A percentile compares a stretch with the other conserved stretches of the same genome.
Conservation (phyloP, 2,329 filamentous ascomycete species). For the Fulvia fulva region DNA sequence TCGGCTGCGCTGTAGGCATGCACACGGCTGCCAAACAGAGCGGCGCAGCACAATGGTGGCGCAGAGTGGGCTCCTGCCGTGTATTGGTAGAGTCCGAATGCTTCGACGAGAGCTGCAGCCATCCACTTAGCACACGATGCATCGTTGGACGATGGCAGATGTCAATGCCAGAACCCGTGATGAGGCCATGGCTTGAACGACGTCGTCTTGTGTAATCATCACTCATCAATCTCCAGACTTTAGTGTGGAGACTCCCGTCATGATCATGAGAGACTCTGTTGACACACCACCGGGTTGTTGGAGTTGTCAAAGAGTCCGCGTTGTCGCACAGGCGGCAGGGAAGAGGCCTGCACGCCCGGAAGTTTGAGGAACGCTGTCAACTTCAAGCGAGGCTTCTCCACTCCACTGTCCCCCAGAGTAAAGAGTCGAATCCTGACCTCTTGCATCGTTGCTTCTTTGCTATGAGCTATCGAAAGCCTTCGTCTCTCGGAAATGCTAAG, state of each 20-base stretch:
- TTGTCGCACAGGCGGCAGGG: conserved; percentile 19
- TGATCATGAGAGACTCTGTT: conserved; percentile 16
- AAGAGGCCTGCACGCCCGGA: conserved; percentile 9
- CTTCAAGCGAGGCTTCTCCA: conserved; percentile 20
- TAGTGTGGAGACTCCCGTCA: not conserved
- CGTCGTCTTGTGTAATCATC: conserved; percentile 12
- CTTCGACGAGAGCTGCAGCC: conserved; percentile 17
- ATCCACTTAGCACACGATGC: conserved; percentile 18
- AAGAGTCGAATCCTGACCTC: not conserved
- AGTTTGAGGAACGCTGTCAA: conserved; percentile 10
- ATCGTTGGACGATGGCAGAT: conserved; percentile 17
- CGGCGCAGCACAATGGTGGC: conserved; percentile 14
- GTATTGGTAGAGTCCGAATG: conserved; percentile 6
- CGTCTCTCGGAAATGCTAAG: not conserved
- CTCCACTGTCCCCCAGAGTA: not conserved
- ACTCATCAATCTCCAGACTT: not conserved
- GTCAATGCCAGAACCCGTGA: conserved; percentile 18
- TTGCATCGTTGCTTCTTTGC: not conserved
- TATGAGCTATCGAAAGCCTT: not conserved
- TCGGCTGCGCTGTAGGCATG: conserved; percentile 20
- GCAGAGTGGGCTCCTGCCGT: conserved; percentile 14
- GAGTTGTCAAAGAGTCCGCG: conserved; percentile 11
- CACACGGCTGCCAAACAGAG: conserved; percentile 12
- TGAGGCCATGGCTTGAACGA: conserved; percentile 4
- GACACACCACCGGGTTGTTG: conserved; percentile 18